Percentiles rank a stretch among this genome's conserved stretches.
phyloP scores from a whole-genome alignment of 139 green algal species.

The Picochlorum sp. region DNA sequence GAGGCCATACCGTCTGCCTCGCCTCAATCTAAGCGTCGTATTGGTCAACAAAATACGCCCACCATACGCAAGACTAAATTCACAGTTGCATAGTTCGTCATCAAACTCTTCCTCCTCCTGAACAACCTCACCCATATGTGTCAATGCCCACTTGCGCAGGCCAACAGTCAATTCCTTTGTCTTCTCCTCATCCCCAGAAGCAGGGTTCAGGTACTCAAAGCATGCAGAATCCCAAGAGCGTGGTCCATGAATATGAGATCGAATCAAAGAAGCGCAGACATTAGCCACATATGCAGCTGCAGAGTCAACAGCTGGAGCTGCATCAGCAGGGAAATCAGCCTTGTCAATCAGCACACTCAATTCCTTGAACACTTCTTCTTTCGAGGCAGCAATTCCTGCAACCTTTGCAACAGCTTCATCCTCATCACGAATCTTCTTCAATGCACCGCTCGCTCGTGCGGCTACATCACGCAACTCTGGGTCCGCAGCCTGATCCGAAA shows the following conservation, averaged over 20 bases:
- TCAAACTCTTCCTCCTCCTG: constrained; percentile 31
- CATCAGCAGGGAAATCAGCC: constrained; percentile 1
- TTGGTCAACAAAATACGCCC: constrained; percentile 52
- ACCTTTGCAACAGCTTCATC: constrained; percentile 12
- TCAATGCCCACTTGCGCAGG: constrained; percentile 25
- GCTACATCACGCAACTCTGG: constrained; percentile 47
- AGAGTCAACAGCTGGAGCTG: not conserved
- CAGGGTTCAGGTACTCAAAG: constrained; percentile 12
- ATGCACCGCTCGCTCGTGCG: constrained; percentile 21
- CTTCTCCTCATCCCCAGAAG: constrained; percentile 10
- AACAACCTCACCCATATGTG: constrained; percentile 17
- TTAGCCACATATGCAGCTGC: constrained; percentile 20
- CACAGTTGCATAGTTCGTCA: constrained; percentile 59
- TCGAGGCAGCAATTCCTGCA: not conserved
- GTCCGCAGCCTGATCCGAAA: constrained; percentile 50
- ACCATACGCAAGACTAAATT: constrained; percentile 55
- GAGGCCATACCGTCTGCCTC: constrained; percentile 49
- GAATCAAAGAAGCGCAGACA: constrained; percentile 18
- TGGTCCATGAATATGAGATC: not conserved
- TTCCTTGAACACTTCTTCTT: constrained; percentile 3
- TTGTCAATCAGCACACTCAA: constrained; percentile 2
- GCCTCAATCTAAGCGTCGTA: constrained; percentile 34
- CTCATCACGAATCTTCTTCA: constrained; percentile 13
- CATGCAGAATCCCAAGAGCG: constrained; percentile 21
- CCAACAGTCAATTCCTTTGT: constrained; percentile 4